Conservation (phyloP, 1,284 basidiomycete genomes). For the Moniliophthora roreri region DNA sequence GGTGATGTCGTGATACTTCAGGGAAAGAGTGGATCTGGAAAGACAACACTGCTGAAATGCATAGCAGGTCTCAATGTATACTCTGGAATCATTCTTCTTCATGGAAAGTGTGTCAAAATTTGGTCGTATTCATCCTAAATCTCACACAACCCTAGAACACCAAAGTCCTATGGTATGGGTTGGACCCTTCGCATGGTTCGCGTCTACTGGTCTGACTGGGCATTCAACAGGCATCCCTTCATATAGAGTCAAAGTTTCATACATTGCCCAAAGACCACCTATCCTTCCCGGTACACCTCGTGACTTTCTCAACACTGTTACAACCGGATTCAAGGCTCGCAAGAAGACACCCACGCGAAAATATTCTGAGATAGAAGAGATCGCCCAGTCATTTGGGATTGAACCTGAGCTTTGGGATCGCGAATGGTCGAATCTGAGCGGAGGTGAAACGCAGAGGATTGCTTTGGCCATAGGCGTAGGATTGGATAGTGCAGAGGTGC, state of each 20-base stretch:
- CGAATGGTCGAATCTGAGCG: slow-evolving; percentile 76
- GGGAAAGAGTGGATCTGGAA: slow-evolving; percentile 77
- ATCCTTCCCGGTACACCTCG: slow-evolving; percentile 79
- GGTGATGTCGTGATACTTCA: slow-evolving; percentile 71
- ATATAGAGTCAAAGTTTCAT: slow-evolving; percentile 77
- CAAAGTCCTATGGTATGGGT: slow-evolving; percentile 50
- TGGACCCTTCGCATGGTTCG: neutral
- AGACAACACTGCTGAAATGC: slow-evolving; percentile 82
- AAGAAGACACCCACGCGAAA: slow-evolving; percentile 13
- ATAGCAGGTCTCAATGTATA: slow-evolving; percentile 78
- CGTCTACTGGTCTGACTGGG: neutral
- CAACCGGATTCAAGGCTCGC: slow-evolving; percentile 61
- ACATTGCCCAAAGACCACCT: slow-evolving; percentile 84
- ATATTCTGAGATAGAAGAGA: slow-evolving; percentile 28
- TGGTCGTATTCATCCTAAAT: slow-evolving; percentile 3
- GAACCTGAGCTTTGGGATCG: slow-evolving; percentile 71
- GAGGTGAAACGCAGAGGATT: slow-evolving; percentile 84
- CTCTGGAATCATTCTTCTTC: slow-evolving; percentile 61
- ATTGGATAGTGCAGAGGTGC: slow-evolving; percentile 71
- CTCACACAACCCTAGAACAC: slow-evolving; percentile 36
- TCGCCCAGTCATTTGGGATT: slow-evolving; percentile 71
- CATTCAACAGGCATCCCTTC: slow-evolving; percentile 59
- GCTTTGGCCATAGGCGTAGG: slow-evolving; percentile 74
- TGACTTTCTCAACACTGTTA: slow-evolving; percentile 58
- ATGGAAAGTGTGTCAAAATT: slow-evolving; percentile 52